Evolutionary conservation across 2,329 filamentous ascomycete species (phyloP).

Genomic region (Cladophialophora carrionii): DNA sequence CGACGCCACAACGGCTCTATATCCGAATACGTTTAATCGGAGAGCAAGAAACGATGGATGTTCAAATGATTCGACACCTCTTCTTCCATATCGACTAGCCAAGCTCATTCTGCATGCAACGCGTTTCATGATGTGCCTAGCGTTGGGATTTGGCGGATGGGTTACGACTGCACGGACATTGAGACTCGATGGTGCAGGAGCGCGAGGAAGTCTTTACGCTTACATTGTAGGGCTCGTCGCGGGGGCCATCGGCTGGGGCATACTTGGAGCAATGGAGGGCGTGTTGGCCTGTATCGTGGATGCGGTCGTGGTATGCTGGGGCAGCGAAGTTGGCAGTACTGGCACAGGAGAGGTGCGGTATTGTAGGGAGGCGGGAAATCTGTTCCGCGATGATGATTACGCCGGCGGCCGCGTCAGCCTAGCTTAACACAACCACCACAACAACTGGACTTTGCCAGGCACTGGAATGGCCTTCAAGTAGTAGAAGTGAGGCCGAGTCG

Average conservation of each 20-base stretch:
- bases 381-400: constrained; percentile 69
- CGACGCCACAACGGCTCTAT: constrained; percentile 70
- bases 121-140: constrained; percentile 85
- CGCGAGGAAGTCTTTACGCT: constrained; percentile 84
- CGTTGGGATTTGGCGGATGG: constrained; percentile 94
- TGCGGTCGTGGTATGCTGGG: constrained; percentile 89
- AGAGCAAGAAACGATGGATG: constrained; percentile 38
- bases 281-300: constrained; percentile 85
- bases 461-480: not conserved
- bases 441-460: not conserved
- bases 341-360: constrained; percentile 69
- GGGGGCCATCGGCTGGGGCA: constrained; percentile 91
- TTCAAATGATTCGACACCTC: constrained; percentile 50
- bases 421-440: constrained; percentile 22
- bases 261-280: constrained; percentile 87
- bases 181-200: constrained; percentile 58
- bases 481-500: not conserved
- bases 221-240: constrained; percentile 93
- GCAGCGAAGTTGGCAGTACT: constrained; percentile 76
- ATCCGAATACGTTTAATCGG: constrained; percentile 46
- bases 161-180: constrained; percentile 85
- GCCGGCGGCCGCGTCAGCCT: constrained; percentile 32
- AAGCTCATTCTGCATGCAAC: constrained; percentile 91
- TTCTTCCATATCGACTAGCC: constrained; percentile 86
- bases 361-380: constrained; percentile 85